These are phyloP conservation scores for Asterophora parasitica DNA, from an alignment of 768 basidiomycete species.

Conservation along the genomic window DNA sequence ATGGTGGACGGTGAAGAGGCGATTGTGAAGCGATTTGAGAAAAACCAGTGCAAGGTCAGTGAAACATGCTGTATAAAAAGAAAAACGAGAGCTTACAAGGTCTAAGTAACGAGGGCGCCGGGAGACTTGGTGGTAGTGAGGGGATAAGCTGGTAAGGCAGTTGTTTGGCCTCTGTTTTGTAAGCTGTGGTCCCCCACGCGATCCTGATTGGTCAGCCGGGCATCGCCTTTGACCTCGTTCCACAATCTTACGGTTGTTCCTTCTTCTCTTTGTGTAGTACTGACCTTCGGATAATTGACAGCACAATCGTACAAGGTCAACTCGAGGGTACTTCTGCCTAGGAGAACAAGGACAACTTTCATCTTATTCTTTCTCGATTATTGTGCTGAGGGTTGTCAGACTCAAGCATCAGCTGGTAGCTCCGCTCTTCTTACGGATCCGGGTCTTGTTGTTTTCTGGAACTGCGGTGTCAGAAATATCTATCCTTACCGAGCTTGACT, in stretches of 20 bases:
- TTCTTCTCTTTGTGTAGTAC: conserved; percentile 7
- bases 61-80: background rate
- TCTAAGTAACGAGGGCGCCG: conserved; percentile 22
- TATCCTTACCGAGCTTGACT: no score
- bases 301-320: no score
- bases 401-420: no score
- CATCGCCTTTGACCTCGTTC: conserved; percentile 17
- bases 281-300: no score
- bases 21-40: conserved; percentile 31
- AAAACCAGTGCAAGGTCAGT: conserved; percentile 17
- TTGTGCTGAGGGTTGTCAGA: no score
- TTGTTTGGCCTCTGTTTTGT: conserved; percentile 46
- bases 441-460: no score
- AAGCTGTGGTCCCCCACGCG: conserved; percentile 27
- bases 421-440: no score
- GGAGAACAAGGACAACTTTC: no score
- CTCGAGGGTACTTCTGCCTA: no score
- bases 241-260: conserved; percentile 10
- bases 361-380: no score
- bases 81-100: conserved; percentile 28
- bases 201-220: conserved; percentile 33
- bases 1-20: conserved; percentile 19
- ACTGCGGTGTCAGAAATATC: no score
- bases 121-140: conserved; percentile 43
- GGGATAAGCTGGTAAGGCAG: conserved; percentile 39